Base-by-base conservation (phyloP, 1,284 basidiomycete genomes). In the Bondarzewia mesenterica region DNA sequence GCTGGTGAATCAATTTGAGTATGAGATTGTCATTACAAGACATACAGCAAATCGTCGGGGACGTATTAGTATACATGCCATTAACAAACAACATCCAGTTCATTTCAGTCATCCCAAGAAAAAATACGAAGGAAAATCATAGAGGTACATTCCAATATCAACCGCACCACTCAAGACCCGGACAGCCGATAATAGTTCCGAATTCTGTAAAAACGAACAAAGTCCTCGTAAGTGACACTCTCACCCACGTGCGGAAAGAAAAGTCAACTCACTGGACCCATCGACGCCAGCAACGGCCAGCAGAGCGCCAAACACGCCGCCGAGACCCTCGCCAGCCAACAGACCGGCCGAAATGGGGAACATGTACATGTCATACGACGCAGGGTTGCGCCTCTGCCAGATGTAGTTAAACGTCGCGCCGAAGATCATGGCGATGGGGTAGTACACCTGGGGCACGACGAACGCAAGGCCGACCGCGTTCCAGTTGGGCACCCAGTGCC, bases 271-370 rank as follows among this genome's bases (percentile, higher is more conserved):
- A 46, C 44, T 46, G 5, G 44, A 16, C 37, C 75, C 76, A 50
- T 75, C 74, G 36, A 77, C 74, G 50, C 71, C 71, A 45, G 66
- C 61, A 42, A 78, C 64, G 21, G 74, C 73, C 20, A 79, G 62
- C 7, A 80, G 63, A 21, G 82, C 82, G 55, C 78, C 77, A 59
- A 83, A 71, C 36, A 85, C 80, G 59, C 82, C 82, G 18, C 78
- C 82, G 36, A 85, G 70, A 61, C 82, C 82, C 60, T 85, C 82
- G 37, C 82, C 82, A 18, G 82, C 80, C 43, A 85, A 69, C 54
- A 83, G 62, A 55, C 82, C 82, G 21, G 76, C 76, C 29, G 80
- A 67, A 51, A 82, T 57, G 32, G 80, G 74, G 58, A 80, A 83
- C 64, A 78, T 79, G 62, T 79, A 81, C 69, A 80, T 71, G 49